Percentiles rank a stretch among this genome's conserved stretches.
Evolutionary conservation across 768 basidiomycete genomes (phyloP).

Genomic region (Mycena epipterygia): DNA sequence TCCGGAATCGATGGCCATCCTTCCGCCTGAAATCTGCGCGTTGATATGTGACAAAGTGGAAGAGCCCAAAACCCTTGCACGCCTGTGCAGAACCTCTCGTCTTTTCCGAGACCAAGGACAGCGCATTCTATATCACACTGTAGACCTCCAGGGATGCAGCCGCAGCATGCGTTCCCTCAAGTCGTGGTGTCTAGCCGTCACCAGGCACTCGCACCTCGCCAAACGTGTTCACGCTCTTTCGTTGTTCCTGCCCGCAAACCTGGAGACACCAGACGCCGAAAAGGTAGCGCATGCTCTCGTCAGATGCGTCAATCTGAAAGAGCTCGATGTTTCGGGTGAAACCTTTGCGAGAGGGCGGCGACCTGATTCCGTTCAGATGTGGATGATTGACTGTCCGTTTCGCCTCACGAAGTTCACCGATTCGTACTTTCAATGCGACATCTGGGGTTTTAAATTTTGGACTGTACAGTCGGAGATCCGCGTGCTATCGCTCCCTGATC

Average conservation of each 20-base stretch:
- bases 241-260: not conserved
- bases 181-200: conserved; percentile 17
- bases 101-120: no score
- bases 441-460: no score
- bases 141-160: not conserved
- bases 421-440: no score
- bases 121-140: no score
- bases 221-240: conserved; percentile 12
- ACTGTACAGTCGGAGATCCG: conserved; percentile 4
- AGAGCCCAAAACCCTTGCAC: no score
- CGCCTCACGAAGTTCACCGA: conserved; percentile 6
- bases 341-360: no score
- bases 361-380: no score
- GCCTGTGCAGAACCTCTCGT: no score
- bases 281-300: not conserved
- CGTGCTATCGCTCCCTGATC: not conserved
- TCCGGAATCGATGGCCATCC: not conserved
- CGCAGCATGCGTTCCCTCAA: not conserved
- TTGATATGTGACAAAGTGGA: no score
- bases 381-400: conserved; percentile 12
- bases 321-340: not conserved
- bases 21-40: conserved; percentile 25
- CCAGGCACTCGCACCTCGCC: conserved; percentile 14
- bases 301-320: conserved; percentile 13
- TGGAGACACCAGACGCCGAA: not conserved